Evolutionary conservation across 2,329 filamentous ascomycete species (phyloP), one percentile per base, ranked within the genome.

Genomic region (Pseudopithomyces chartarum): DNA sequence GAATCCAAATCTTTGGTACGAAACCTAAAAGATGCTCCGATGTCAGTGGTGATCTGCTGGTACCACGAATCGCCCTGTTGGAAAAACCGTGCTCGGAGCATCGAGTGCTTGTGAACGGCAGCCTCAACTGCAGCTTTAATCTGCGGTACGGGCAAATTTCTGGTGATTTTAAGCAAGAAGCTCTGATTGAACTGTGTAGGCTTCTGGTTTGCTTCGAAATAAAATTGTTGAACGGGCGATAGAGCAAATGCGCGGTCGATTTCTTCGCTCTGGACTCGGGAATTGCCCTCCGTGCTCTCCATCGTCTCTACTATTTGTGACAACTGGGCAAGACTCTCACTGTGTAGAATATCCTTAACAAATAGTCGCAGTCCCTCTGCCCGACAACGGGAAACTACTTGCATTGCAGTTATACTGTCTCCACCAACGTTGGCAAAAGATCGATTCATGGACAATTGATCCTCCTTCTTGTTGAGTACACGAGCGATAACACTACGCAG

Each of bases 131-230:
- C 6, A 52, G 57, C 7, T 73, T 62, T 0, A 42, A 63, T 36
- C 73, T 78, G 47, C 2, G 43, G 36, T 11, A 54, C 52, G 50
- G 52, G 65, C 1, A 73, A 38, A 1, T 50, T 58, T 15, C 58
- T 60, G 7, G 61, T 59, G 10, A 79, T 33, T 3, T 65, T 61
- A 2, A 81, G 59, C 1, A 73, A 58, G 39, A 78, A 73, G 22
- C 69, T 79, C 53, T 80, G 77, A 52, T 77, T 78, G 48, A 48
- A 51, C 17, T 39, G 60, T n/a, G 7, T 59, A 6, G 42, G 26
- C 29, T 38, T 29, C 26, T 43, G 49, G 6, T 22, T 32, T 32
- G 40, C 23, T 17, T 22, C 47, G 42, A 65, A 62, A 39, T 58
- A 66, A 19, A 63, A 23, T 15, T 56, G 56, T 50, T 68, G 65